These are phyloP conservation scores for Sordaria brevicollis DNA, from an alignment of 495 filamentous ascomycete species.

Conservation along the genomic window DNA sequence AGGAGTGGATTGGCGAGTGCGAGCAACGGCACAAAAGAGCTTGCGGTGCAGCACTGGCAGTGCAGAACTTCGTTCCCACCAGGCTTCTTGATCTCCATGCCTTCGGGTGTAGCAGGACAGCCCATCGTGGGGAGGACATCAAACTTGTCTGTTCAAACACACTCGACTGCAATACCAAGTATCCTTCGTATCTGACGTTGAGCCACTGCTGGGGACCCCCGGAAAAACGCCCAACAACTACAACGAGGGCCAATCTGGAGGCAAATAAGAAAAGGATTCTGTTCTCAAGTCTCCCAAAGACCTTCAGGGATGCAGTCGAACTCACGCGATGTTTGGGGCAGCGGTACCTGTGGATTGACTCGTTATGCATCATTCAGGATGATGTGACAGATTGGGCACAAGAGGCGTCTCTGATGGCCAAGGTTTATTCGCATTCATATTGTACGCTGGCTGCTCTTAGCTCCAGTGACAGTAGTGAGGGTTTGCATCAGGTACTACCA, in stretches of 20 bases:
- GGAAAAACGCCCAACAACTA: not conserved
- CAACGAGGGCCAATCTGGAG: not conserved
- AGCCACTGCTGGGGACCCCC: not conserved
- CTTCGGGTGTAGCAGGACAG: too few relatives aligned
- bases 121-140: not conserved
- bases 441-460: not conserved
- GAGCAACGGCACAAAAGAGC: too few relatives aligned
- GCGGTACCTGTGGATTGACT: conserved; percentile 27
- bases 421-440: not conserved
- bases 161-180: not conserved
- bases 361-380: conserved; percentile 27
- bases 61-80: not conserved
- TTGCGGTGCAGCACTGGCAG: too few relatives aligned
- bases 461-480: not conserved
- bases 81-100: not conserved
- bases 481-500: not conserved
- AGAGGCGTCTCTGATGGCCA: conserved; percentile 2
- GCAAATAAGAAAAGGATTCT: not conserved
- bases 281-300: conserved; percentile 5
- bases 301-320: conserved; percentile 15
- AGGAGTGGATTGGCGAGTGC: not conserved
- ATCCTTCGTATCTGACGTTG: not conserved
- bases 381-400: conserved; percentile 14
- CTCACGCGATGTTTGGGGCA: conserved; percentile 11
- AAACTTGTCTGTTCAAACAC: not conserved